Base-by-base conservation (phyloP, 495 filamentous ascomycete genomes). In the Trypethelium eluteriae region DNA sequence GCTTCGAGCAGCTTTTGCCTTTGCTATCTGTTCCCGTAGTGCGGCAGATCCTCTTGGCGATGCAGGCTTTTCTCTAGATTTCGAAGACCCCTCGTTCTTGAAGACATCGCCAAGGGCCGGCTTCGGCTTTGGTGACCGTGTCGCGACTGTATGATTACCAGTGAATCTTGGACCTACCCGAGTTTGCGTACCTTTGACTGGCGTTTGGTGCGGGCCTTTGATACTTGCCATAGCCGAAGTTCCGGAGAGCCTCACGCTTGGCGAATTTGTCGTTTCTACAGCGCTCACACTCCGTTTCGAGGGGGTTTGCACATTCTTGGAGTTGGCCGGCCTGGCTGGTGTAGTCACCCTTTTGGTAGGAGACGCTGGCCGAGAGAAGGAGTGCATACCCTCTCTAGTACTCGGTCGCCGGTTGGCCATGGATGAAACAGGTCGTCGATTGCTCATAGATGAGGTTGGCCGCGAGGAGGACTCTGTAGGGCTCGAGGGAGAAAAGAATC, bases 1-100 rank as follows among this genome's bases (percentile, higher is more conserved):
- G 62, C 88, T 85, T 62, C 85, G 85, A 44, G 92, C 92, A 11
- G 92, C 93, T 74, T 93, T 96, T 7, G 94, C 94, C 74, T 91
- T 94, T 53, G 93, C 92, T 72, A 98, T 97, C 66, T 89, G 91
- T 62, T 97, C 92, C 18, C 94, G 84, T 56, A 98, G 75, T 2
- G 92, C 88, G 44, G 83, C 82, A 2, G 94, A 97, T 69, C 76
- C 70, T 80, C 83, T 68, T 34, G 71, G 68, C 36, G 63, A 41
- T 25, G 59, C 49, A 47, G 56, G 67, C 47, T 69, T 70, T 5
- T 56, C 66, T 64, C 65, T 66, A 9, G 66, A 66, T 62, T 36
- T 35, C 7, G 69, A 61, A 18, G 62, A 59, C 10, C 49, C 50
- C 39, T 63, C 25, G 3, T 59, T 57, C 3, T 67, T 79, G 68